These are phyloP conservation scores for Paraphaeosphaeria sporulosa DNA, from an alignment of 2,329 filamentous ascomycete genomes.

Conservation along the genomic window DNA sequence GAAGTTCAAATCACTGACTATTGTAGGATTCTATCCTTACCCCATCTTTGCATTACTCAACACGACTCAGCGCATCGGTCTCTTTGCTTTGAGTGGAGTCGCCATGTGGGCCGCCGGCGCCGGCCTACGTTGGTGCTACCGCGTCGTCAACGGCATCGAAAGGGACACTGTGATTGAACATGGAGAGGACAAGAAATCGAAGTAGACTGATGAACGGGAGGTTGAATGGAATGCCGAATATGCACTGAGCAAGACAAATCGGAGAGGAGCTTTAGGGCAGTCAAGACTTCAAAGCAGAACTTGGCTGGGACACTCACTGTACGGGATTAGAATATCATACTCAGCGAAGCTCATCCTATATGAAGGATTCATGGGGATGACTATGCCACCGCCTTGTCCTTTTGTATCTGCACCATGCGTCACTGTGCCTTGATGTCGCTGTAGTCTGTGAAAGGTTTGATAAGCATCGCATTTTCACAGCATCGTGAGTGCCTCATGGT, in stretches of 20 bases:
- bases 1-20: background rate
- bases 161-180: slow-evolving; percentile 20
- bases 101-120: slow-evolving; percentile 76
- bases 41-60: slow-evolving; percentile 78
- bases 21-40: slow-evolving; percentile 75
- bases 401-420: background rate
- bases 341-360: background rate
- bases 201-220: slow-evolving; percentile 10
- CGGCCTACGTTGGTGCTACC: slow-evolving; percentile 74
- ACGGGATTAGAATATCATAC: background rate
- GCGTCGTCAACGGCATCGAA: slow-evolving; percentile 65
- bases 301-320: background rate
- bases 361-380: background rate
- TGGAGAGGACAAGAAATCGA: background rate
- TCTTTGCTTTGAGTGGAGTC: slow-evolving; percentile 74
- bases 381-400: background rate
- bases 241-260: too few relatives aligned
- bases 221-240: too few relatives aligned
- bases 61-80: slow-evolving; percentile 68
- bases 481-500: background rate
- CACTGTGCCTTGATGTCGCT: background rate
- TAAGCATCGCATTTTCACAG: background rate
- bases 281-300: background rate
- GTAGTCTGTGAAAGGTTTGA: background rate
- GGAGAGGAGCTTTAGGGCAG: background rate